Evolutionary conservation across 306 rosid genomes (phyloP).

Genomic region (Canavalia gladiata): DNA sequence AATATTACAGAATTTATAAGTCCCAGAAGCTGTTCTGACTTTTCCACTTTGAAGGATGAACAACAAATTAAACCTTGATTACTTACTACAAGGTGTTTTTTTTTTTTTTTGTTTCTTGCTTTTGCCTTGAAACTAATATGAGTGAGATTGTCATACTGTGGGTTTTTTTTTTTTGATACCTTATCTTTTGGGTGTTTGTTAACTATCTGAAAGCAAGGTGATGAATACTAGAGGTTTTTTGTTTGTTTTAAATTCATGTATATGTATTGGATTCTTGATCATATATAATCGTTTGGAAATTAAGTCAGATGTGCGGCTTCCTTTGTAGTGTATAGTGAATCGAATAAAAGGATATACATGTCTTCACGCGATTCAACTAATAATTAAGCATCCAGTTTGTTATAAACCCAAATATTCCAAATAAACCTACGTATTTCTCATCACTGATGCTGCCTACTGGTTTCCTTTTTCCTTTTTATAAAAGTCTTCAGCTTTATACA

Average conservation of each 20-base stretch:
- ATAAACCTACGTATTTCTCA: too few species aligned
- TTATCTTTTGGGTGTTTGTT: slow-evolving; percentile 27
- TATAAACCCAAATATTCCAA: too few species aligned
- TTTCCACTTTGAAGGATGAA: slow-evolving; percentile 12
- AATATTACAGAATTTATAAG: slow-evolving; percentile 40
- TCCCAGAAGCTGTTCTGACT: slow-evolving; percentile 51
- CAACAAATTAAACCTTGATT: slow-evolving; percentile 16
- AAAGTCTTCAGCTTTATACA: too few species aligned
- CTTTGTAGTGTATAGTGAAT: not conserved
- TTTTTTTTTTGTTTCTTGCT: not conserved
- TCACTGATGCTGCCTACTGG: too few species aligned
- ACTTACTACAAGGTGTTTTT: not conserved
- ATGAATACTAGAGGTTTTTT: too few species aligned
- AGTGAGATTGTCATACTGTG: slow-evolving; percentile 13
- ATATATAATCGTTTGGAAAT: not conserved
- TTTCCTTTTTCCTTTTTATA: too few species aligned
- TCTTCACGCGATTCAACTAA: too few species aligned
- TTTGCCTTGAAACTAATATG: not conserved
- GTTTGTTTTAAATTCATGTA: too few species aligned
- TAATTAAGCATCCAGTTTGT: not conserved
- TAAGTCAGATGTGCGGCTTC: not conserved
- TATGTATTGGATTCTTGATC: not conserved
- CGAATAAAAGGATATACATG: not conserved
- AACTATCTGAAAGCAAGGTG: not conserved
- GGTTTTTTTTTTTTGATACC: not conserved